phyloP scores from a whole-genome alignment of 768 basidiomycete species.

The Trametes coccinea region DNA sequence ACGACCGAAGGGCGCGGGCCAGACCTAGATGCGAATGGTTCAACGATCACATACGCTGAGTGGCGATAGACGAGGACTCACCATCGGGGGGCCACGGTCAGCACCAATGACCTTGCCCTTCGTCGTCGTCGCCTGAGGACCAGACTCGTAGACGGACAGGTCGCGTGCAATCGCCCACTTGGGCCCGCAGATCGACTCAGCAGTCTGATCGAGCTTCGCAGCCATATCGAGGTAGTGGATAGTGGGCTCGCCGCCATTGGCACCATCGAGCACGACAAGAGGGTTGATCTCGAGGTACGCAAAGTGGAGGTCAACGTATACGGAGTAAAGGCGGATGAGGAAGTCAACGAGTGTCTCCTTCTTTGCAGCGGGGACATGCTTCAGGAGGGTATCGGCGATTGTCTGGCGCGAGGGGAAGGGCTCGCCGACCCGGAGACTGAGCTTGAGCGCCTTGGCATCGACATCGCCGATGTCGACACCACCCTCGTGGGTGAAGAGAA shows the following conservation, averaged over 20 bases:
- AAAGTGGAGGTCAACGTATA: conserved; percentile 98
- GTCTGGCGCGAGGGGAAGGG: conserved; percentile 81
- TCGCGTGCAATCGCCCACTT: conserved; percentile 99
- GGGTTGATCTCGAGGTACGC: conserved; percentile 99
- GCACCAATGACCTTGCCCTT: conserved; percentile 60
- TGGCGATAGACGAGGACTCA: conserved; percentile 31
- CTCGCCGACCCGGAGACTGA: conserved; percentile 74
- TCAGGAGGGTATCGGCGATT: conserved; percentile 75
- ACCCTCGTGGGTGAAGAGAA: conserved; percentile 98
- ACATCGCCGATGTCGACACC: conserved; percentile 99
- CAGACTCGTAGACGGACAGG: conserved; percentile 66
- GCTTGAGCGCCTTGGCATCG: conserved; percentile 92
- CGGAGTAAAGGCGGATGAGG: conserved; percentile 90
- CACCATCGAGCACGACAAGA: conserved; percentile 87
- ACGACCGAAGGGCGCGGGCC: conserved; percentile 95
- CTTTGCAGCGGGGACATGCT: conserved; percentile 80
- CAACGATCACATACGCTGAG: too few species aligned
- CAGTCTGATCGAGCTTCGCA: conserved; percentile 99
- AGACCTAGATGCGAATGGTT: conserved; percentile 45
- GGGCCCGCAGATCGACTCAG: conserved; percentile 95
- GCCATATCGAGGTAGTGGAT: conserved; percentile 99
- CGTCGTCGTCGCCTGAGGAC: conserved; percentile 42
- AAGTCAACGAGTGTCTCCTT: conserved; percentile 94
- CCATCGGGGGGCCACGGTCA: conserved; percentile 98
- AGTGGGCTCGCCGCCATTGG: conserved; percentile 63